Evolutionary conservation across 345 rosid species (phyloP).

Genomic region (Eucalyptus cloeziana): DNA sequence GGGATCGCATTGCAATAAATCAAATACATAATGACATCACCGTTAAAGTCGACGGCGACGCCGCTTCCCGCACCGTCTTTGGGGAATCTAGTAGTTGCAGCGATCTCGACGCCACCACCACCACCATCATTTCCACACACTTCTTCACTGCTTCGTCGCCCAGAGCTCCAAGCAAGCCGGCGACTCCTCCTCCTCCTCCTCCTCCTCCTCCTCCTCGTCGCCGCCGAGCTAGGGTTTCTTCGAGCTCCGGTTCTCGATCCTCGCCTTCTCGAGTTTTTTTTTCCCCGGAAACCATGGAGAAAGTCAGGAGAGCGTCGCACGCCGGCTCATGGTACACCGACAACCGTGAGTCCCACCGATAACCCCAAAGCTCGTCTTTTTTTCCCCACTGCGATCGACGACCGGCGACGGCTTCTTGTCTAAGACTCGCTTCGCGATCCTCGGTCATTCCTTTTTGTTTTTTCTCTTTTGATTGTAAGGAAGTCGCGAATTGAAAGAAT

Average conservation of each 20-base stretch:
- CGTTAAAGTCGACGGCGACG: not conserved
- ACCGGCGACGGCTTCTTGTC: not conserved
- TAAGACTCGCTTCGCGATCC: not conserved
- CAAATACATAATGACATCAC: not conserved
- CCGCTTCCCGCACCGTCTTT: not conserved
- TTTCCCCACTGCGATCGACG: not conserved
- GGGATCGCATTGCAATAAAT: no score
- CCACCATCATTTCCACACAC: not conserved
- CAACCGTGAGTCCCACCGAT: slow-evolving; percentile 32
- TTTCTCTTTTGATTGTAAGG: not conserved
- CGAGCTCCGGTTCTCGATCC: not conserved
- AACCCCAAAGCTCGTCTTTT: not conserved
- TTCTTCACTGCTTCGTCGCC: not conserved
- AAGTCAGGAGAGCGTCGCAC: slow-evolving; percentile 51
- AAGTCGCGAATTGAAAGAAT: not conserved
- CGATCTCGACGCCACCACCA: not conserved
- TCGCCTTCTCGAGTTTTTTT: not conserved
- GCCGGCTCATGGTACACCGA: slow-evolving; percentile 86
- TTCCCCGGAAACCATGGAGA: slow-evolving; percentile 17
- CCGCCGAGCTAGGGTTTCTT: not conserved
- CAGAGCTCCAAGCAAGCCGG: not conserved
- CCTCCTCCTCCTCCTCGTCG: not conserved
- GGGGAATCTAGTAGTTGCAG: not conserved
- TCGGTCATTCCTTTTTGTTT: not conserved
- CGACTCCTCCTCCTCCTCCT: not conserved